Evolutionary conservation across 2,329 filamentous ascomycete genomes (phyloP).

Genomic region (Penicillium sp.): DNA sequence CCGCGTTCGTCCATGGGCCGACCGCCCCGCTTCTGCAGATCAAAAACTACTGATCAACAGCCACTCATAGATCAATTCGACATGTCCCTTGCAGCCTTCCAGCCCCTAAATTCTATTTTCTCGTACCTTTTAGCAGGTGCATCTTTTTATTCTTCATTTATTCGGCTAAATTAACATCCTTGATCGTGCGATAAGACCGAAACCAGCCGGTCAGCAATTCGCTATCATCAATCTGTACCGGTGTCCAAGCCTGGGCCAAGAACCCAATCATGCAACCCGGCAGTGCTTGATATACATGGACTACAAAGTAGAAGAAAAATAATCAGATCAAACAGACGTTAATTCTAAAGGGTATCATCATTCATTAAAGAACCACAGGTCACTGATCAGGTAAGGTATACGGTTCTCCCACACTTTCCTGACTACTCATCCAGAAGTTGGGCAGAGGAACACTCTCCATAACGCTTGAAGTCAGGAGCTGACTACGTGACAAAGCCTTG

Average conservation of each 20-base stretch:
- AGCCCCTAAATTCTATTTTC: neutral
- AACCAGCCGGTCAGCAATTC: neutral
- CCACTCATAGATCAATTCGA: neutral
- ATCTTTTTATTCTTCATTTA: neutral
- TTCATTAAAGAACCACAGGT: slow-evolving; percentile 11
- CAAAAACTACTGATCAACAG: neutral
- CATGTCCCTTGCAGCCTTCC: neutral
- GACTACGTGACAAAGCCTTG: slow-evolving; percentile 33
- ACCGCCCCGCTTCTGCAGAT: slow-evolving; percentile 26
- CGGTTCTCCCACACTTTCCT: slow-evolving; percentile 40
- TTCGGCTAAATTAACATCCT: neutral
- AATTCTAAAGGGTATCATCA: slow-evolving; percentile 8
- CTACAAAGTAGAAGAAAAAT: neutral
- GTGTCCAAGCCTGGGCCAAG: neutral
- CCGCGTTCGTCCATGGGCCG: slow-evolving; percentile 34
- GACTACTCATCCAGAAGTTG: slow-evolving; percentile 38
- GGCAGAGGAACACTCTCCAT: slow-evolving; percentile 47
- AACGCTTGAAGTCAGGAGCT: slow-evolving; percentile 42
- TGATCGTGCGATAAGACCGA: neutral
- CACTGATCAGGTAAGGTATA: slow-evolving; percentile 31
- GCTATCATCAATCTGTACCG: neutral
- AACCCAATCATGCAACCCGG: neutral
- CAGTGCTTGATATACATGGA: neutral
- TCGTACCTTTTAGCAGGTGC: neutral
- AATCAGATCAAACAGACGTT: neutral